Evolutionary conservation across 257 asterid species (phyloP).

Genomic region (Fraxinus cuspidata): DNA sequence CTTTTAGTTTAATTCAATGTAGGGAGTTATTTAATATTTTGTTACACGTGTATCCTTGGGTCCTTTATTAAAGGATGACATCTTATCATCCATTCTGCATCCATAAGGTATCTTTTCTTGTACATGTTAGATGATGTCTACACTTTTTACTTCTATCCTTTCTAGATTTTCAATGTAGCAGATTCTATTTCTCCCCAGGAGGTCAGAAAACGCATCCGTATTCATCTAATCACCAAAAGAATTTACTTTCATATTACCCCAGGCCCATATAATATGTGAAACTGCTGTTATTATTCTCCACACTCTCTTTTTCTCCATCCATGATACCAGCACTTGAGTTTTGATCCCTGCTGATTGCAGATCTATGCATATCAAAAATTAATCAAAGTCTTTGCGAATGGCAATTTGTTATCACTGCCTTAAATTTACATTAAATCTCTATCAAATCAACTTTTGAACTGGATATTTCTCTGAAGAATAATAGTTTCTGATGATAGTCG

Average conservation of each 20-base stretch:
- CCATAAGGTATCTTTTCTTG: constrained; percentile 11
- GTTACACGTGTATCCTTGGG: constrained; percentile 5
- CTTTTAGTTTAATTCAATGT: constrained; percentile 9
- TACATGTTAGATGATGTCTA: not conserved
- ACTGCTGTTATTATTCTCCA: constrained; percentile 14
- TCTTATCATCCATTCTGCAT: constrained; percentile 15
- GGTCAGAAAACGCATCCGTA: constrained; percentile 6
- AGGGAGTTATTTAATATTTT: constrained; percentile 13
- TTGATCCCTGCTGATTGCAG: not conserved
- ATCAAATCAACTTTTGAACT: not conserved
- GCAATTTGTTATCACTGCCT: not conserved
- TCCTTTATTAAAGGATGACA: constrained; percentile 10
- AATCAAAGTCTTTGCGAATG: not conserved
- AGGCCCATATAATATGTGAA: not conserved
- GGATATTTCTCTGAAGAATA: not conserved
- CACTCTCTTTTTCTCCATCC: constrained; percentile 19
- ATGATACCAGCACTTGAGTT: constrained; percentile 6
- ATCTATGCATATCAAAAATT: not conserved
- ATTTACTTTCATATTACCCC: not conserved
- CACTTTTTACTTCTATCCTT: constrained; percentile 14
- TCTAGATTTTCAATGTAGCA: not conserved
- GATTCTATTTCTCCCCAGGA: constrained; percentile 11
- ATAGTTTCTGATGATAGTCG: not conserved
- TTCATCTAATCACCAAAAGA: not conserved
- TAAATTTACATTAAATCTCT: not conserved